Conservation (phyloP, 176 grass and related monocot species). For the Dendrocalamus sinicus region DNA sequence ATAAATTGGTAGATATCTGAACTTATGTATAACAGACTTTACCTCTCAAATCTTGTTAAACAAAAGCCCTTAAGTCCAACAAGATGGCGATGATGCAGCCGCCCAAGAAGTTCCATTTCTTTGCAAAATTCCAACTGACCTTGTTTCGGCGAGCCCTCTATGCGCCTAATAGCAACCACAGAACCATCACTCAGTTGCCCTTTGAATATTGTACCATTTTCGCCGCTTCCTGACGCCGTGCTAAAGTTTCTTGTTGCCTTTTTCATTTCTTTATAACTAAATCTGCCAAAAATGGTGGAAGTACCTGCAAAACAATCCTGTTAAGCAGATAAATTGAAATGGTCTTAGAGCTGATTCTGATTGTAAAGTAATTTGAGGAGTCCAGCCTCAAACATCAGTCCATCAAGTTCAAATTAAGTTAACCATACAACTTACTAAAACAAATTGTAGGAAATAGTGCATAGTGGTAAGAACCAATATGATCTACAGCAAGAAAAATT, state of each 20-base stretch:
- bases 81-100: slow-evolving; percentile 90
- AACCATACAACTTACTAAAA: slow-evolving; percentile 3
- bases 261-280: slow-evolving; percentile 77
- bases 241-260: slow-evolving; percentile 82
- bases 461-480: slow-evolving; percentile 12
- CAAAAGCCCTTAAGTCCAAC: slow-evolving; percentile 85
- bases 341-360: slow-evolving; percentile 9
- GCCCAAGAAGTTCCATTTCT: slow-evolving; percentile 89
- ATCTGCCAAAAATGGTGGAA: slow-evolving; percentile 64
- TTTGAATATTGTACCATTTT: slow-evolving; percentile 71
- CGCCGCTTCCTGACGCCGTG: slow-evolving; percentile 52
- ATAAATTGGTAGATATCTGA: slow-evolving; percentile 22
- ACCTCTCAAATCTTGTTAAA: slow-evolving; percentile 75
- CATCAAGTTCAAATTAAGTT: slow-evolving; percentile 7
- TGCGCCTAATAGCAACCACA: slow-evolving; percentile 63
- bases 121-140: slow-evolving; percentile 66
- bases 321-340: slow-evolving; percentile 42
- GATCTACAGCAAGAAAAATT: not conserved
- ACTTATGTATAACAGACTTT: slow-evolving; percentile 32
- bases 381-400: slow-evolving; percentile 3
- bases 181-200: slow-evolving; percentile 76
- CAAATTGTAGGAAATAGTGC: slow-evolving; percentile 1
- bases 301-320: slow-evolving; percentile 61
- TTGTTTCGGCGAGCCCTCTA: slow-evolving; percentile 58
- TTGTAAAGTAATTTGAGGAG: slow-evolving; percentile 19